Evolutionary conservation across 441 rosid species (phyloP), one percentile per base, ranked within the genome.

Genomic region (Pelargonium australe): DNA sequence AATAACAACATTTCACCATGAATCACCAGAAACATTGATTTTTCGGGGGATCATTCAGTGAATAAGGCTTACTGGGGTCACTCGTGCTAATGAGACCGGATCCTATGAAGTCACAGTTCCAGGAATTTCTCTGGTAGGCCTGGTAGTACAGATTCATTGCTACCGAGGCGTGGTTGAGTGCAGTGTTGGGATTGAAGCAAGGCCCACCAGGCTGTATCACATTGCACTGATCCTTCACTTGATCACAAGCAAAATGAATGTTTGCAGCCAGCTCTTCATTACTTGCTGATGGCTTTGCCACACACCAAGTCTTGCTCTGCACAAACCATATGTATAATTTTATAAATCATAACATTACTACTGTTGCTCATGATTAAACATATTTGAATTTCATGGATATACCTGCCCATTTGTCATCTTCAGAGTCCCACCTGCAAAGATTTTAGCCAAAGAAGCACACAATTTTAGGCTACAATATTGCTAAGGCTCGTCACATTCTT

Each of bases 71-170:
- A 72, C 75, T 72, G 49, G 87, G 85, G 74, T 82, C 79, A 19
- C 71, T 67, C 14, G 45, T n/a, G 49, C 74, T 58, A 7, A 79
- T 31, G 43, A 82, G 73, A 51, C 70, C 87, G 3, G 81, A 57
- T 4, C 51, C 41, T 1, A 3, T 45, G 70, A 80, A 84, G 64
- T 80, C 70, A 28, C 86, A 80, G 66, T 64, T 71, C 74, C 76
- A 72, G 2, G 20, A 2, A 60, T 71, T 69, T 65, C 73, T 75
- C 51, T 78, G 75, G 34, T 31, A 64, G 23, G 66, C 16, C 53
- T 77, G 77, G 76, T 83, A 83, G 70, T 78, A 83, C 13, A 75
- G 69, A 66, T 83, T 83, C 84, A 78, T 83, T 62, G 69, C 76
- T 1, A 78, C 69, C 1, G 86, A 80, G 9, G 87, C 79, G 67